These are phyloP conservation scores for Dactylellina leptospora DNA, from an alignment of 2,329 filamentous ascomycete genomes.

Conservation along the genomic window DNA sequence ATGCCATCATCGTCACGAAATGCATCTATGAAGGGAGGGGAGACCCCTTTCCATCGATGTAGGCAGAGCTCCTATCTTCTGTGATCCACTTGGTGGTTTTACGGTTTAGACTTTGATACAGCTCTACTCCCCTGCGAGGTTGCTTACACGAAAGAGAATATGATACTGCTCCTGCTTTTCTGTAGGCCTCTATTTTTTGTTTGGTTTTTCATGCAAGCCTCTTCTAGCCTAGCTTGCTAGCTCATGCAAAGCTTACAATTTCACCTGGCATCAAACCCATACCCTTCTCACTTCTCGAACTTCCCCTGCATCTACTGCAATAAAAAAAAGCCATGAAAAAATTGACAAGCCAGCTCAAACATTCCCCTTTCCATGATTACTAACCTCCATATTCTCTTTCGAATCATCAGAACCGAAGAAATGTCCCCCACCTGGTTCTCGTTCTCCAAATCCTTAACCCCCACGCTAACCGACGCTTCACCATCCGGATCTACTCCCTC, in stretches of 20 bases:
- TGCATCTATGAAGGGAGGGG: neutral
- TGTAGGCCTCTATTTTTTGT: neutral
- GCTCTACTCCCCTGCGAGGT: neutral
- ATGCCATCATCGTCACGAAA: slow-evolving; percentile 34
- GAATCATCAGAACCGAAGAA: slow-evolving; percentile 55
- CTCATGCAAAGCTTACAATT: neutral
- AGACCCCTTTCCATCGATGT: neutral
- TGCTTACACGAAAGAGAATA: slow-evolving; percentile 5
- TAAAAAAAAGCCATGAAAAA: neutral
- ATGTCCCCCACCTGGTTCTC: slow-evolving; percentile 56
- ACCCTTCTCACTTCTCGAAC: neutral
- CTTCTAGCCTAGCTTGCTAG: no score
- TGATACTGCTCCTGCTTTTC: neutral
- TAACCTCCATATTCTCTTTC: slow-evolving; percentile 4
- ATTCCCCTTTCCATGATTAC: slow-evolving; percentile 29
- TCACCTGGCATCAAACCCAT: neutral
- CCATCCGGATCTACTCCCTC: slow-evolving; percentile 19
- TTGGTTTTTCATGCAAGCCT: slow-evolving; percentile 12
- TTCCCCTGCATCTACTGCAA: slow-evolving; percentile 3
- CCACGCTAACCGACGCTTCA: slow-evolving; percentile 6
- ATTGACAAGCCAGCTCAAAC: neutral
- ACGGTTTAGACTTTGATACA: slow-evolving; percentile 5
- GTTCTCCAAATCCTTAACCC: slow-evolving; percentile 42
- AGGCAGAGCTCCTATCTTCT: slow-evolving; percentile 34
- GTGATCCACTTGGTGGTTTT: slow-evolving; percentile 19